These are phyloP conservation scores for Paraphoma sp. DNA, from an alignment of 2,329 filamentous ascomycete genomes.

Conservation along the genomic window DNA sequence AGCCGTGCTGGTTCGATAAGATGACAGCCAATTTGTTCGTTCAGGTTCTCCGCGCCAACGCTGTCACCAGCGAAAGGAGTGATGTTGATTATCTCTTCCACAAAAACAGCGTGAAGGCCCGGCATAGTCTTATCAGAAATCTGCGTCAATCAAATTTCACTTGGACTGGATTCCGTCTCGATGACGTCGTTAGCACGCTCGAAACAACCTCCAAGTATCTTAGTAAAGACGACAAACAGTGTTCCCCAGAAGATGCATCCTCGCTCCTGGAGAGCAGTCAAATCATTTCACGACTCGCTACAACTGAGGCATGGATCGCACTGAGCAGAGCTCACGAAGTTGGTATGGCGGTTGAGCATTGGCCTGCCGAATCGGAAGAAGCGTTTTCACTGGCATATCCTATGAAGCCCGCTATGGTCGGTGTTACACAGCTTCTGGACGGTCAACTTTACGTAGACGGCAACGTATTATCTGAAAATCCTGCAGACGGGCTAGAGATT, in stretches of 20 bases:
- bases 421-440: constrained; percentile 62
- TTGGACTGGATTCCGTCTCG: constrained; percentile 74
- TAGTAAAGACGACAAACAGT: constrained; percentile 63
- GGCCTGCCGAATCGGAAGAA: constrained; percentile 66
- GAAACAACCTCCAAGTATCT: constrained; percentile 74
- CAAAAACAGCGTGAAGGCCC: constrained; percentile 69
- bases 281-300: constrained; percentile 66
- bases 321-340: constrained; percentile 78
- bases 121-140: constrained; percentile 76
- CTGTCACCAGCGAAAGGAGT: constrained; percentile 83
- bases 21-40: constrained; percentile 84
- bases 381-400: constrained; percentile 70
- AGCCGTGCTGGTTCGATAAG: constrained; percentile 85
- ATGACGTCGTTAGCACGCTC: constrained; percentile 69
- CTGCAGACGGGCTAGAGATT: constrained; percentile 28
- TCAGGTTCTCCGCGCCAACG: constrained; percentile 83
- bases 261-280: constrained; percentile 70
- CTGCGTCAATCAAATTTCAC: constrained; percentile 86
- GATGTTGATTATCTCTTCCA: constrained; percentile 93
- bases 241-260: constrained; percentile 65
- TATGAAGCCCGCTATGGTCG: constrained; percentile 61
- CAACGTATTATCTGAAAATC: constrained; percentile 31
- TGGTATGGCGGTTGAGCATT: constrained; percentile 72
- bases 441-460: constrained; percentile 63
- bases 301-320: constrained; percentile 68